A percentile compares a stretch with the other conserved stretches of the same genome.
These are phyloP conservation scores for Schizonepeta tenuifolia DNA, from an alignment of 257 asterid species.

Conservation along the genomic window DNA sequence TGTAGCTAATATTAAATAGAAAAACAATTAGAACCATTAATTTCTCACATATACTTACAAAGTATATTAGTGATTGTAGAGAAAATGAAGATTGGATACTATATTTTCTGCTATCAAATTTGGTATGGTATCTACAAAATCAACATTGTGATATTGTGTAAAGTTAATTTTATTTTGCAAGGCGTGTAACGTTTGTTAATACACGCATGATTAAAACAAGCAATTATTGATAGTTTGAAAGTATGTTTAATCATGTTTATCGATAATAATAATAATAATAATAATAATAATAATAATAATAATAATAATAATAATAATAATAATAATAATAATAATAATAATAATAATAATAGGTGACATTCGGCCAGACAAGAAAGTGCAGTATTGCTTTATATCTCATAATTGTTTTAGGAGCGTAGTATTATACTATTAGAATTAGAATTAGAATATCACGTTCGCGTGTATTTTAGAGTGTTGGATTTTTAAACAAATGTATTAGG, in stretches of 20 bases:
- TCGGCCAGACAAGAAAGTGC: neutral
- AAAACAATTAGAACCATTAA: neutral
- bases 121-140: neutral
- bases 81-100: neutral
- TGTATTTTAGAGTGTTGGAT: too few relatives aligned
- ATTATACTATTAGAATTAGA: too few relatives aligned
- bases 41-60: neutral
- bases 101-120: neutral
- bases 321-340: too few relatives aligned
- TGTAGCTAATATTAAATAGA: neutral
- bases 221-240: conserved; percentile 31
- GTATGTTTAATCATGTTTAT: conserved; percentile 13
- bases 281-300: too few relatives aligned
- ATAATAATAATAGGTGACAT: neutral
- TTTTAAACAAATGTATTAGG: too few relatives aligned
- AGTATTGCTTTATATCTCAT: conserved; percentile 1
- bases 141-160: neutral
- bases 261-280: neutral
- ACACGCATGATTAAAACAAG: conserved; percentile 3
- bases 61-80: neutral
- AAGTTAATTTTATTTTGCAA: too few relatives aligned
- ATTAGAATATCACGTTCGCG: too few relatives aligned
- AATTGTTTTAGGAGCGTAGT: neutral
- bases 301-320: too few relatives aligned
- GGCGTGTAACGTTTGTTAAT: too few relatives aligned